Base-by-base conservation (phyloP, 306 rosid species). In the Quercus glauca region DNA sequence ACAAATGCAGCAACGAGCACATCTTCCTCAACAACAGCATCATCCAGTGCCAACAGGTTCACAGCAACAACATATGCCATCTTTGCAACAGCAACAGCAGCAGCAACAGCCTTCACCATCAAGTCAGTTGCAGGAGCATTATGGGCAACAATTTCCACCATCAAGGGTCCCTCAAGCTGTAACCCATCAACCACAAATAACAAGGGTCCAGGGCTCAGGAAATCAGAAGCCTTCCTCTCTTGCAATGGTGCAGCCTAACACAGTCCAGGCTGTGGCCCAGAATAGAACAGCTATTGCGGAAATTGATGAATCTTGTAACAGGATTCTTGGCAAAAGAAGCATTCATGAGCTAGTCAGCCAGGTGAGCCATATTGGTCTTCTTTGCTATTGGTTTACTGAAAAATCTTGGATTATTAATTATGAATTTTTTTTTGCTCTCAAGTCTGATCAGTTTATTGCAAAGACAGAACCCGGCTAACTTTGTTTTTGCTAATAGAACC, bases 271-370 rank as follows among this genome's bases (percentile, higher is more conserved):
- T 59, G 88, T 77, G 75, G 5, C 81, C 76, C 96, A 84, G 82
- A 87, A 69, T 84, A 90, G 87, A 87, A 68, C 76, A 45, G 20
- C 87, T 41, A 80, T 74, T 81, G 82, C 73, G 21, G 98, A 91
- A 59, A 14, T 75, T n/a, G 96, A 95, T 69, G 98, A 95, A 83
- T 61, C 91, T 53, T 85, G 85, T 79, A 87, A 82, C 78, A 90
- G 93, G 69, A 85, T 95, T 85, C 94, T 95, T 86, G 83, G 98
- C 86, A 93, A 95, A 90, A 89, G 99, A 90, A 95, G 89, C 80
- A 91, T 95, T 80, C 91, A 87, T 55, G 97, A 93, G 84, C 91
- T 95, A 26, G 94, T 93, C 82, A 89, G 60, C 87, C 98, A 95
- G 91, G 99, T 86, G 64, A 70, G 69, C 64, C 68, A 71, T 78